Conservation (phyloP, 2,329 filamentous ascomycete genomes). For the Curvularia verruculosa region DNA sequence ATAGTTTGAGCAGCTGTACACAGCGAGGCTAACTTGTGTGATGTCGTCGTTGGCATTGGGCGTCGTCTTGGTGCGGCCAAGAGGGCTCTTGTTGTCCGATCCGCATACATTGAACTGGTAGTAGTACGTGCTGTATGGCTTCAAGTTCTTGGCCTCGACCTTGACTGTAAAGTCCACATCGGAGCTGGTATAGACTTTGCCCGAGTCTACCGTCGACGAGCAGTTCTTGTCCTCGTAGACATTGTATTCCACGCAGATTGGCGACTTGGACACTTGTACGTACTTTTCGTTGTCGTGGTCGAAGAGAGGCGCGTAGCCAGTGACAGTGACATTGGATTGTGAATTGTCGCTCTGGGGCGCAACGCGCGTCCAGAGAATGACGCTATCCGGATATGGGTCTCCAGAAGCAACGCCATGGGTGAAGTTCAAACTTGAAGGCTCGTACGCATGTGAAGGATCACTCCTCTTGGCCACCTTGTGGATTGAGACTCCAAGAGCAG, state of each 20-base stretch:
- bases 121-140: constrained; percentile 69
- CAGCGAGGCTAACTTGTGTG: constrained; percentile 64
- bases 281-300: constrained; percentile 61
- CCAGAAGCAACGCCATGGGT: constrained; percentile 56
- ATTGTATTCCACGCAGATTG: constrained; percentile 71
- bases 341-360: constrained; percentile 50
- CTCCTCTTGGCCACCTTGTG: constrained; percentile 64
- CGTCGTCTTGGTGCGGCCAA: constrained; percentile 74
- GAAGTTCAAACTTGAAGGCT: constrained; percentile 36
- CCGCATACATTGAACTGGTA: constrained; percentile 74
- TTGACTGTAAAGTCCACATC: constrained; percentile 74
- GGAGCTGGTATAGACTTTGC: constrained; percentile 70
- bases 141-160: constrained; percentile 68
- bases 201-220: constrained; percentile 57
- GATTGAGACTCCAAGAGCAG: constrained; percentile 68
- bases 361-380: constrained; percentile 45
- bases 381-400: constrained; percentile 52
- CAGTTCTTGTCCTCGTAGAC: constrained; percentile 60
- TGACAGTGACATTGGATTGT: constrained; percentile 57
- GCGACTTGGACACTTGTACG: constrained; percentile 61
- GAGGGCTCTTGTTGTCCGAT: constrained; percentile 64
- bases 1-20: constrained; percentile 71
- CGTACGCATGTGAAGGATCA: constrained; percentile 30
- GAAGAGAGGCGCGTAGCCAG: constrained; percentile 61
- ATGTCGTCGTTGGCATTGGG: constrained; percentile 64